phyloP scores from a whole-genome alignment of 1,284 basidiomycete genomes.

The Phaffia rhodozyma region DNA sequence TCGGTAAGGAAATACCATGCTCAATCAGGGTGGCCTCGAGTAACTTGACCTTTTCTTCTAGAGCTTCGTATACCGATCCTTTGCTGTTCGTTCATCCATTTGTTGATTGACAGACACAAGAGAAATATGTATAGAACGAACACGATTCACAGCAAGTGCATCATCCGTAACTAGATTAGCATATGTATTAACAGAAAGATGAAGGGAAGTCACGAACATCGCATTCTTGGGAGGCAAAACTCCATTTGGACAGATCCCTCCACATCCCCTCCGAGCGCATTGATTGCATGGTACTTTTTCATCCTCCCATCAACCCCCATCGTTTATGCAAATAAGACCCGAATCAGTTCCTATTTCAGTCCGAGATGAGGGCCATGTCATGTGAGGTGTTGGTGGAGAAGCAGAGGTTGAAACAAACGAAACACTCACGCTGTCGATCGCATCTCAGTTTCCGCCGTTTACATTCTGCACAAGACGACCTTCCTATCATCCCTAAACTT shows the following conservation, averaged over 20 bases:
- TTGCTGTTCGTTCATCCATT: not conserved
- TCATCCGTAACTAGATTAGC: no score
- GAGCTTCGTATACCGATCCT: not conserved
- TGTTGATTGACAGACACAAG: not conserved
- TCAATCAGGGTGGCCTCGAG: conserved; percentile 1
- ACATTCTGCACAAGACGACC: not conserved
- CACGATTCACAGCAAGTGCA: no score
- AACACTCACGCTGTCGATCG: conserved; percentile 1
- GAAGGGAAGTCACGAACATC: not conserved
- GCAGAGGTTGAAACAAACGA: no score
- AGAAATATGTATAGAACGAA: no score
- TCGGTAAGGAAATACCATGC: not conserved
- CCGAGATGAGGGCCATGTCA: no score
- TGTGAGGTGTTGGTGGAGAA: not conserved
- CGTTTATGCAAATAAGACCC: no score
- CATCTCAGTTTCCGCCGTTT: not conserved
- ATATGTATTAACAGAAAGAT: not conserved
- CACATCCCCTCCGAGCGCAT: not conserved
- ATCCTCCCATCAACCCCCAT: not conserved
- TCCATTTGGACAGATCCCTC: conserved; percentile 1
- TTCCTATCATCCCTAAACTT: no score
- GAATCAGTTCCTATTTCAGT: no score
- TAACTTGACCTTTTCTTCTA: not conserved
- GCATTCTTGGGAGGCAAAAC: conserved; percentile 8
- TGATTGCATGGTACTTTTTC: not conserved